Percentiles rank a stretch among this genome's conserved stretches.
Conservation (phyloP, 2,329 filamentous ascomycete species). For the Aureobasidium sp. region DNA sequence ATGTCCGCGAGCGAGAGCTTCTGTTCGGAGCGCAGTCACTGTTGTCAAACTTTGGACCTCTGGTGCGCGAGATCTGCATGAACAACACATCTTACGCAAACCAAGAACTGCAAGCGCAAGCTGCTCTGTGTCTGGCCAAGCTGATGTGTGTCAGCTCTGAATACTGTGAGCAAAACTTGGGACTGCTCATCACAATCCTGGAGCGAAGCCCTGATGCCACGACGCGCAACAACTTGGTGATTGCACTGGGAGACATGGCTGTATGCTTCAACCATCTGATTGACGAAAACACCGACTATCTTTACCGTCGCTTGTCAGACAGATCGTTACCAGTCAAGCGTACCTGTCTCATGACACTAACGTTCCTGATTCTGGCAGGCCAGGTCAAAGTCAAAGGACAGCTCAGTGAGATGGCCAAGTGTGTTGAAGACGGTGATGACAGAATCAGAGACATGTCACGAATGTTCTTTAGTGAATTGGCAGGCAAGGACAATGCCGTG, state of each 20-base stretch:
- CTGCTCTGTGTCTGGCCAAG: conserved; percentile 91
- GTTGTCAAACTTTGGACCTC: conserved; percentile 80
- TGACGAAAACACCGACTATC: conserved; percentile 97
- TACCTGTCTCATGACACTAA: conserved; percentile 96
- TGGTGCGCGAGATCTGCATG: conserved; percentile 88
- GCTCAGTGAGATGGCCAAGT: conserved; percentile 98
- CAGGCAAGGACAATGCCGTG: conserved; percentile 96
- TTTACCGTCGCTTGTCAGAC: conserved; percentile 90
- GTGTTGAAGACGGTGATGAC: conserved; percentile 91
- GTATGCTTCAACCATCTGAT: conserved; percentile 99
- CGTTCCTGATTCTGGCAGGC: conserved; percentile 91
- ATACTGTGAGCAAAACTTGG: conserved; percentile 89
- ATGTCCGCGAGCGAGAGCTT: conserved; percentile 77
- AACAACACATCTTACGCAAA: conserved; percentile 91
- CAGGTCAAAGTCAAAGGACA: conserved; percentile 99
- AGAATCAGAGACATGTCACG: conserved; percentile 85
- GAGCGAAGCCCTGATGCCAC: conserved; percentile 89
- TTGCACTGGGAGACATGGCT: conserved; percentile 96
- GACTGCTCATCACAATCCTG: conserved; percentile 94
- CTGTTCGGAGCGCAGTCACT: conserved; percentile 77
- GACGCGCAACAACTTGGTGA: conserved; percentile 91
- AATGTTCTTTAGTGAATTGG: conserved; percentile 98
- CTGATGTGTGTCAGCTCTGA: conserved; percentile 97
- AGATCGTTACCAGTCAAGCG: conserved; percentile 84
- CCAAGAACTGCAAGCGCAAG: conserved; percentile 82